Evolutionary conservation across 2,329 filamentous ascomycete species (phyloP), one percentile per base, ranked within the genome.

Genomic region (Fusarium sp.): DNA sequence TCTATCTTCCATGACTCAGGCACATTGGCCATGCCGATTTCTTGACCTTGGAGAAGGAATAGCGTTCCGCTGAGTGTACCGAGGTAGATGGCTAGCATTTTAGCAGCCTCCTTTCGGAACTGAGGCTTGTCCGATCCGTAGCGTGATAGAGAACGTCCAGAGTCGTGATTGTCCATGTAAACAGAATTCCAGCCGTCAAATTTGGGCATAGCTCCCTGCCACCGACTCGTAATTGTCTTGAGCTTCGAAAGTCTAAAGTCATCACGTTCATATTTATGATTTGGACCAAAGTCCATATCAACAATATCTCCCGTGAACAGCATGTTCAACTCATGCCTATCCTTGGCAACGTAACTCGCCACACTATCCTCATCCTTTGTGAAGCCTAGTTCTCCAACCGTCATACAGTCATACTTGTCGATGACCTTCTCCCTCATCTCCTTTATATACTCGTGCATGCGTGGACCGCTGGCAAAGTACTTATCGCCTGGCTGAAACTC

Each of bases 111-210:
- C 2, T 76, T 79, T 9, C 85, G 80, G 51, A 80, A 79, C 19
- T 82, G 70, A 0, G 83, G 81, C 0, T 79, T 68, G 29, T 85
- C 83, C 3, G 82, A 82, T 1, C 79, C 83, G 59, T 84, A 89
- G 0, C 87, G 82, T 4, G 84, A 86, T 0, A 89, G 76, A 1
- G 83, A 85, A 0, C 87, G 82, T 0, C 84, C 83, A n/a, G 86
- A 84, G 70, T 89, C 87, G 69, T 89, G 87, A 62, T 89, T 89
- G 39, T 89, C 87, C 70, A 86, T 80, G 66, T 88, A 90, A 0
- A 85, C 81, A 0, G 86, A 85, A 21, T 86, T 86, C 85, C 85
- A 86, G 1, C 82, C 82, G 27, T 83, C 82, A 21, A 73, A 80
- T 23, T 75, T 77, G 4, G 75, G 67, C 65, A 82, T 80, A 25